Base-by-base conservation (phyloP, 2,329 filamentous ascomycete species). In the Ophiostoma sp. region DNA sequence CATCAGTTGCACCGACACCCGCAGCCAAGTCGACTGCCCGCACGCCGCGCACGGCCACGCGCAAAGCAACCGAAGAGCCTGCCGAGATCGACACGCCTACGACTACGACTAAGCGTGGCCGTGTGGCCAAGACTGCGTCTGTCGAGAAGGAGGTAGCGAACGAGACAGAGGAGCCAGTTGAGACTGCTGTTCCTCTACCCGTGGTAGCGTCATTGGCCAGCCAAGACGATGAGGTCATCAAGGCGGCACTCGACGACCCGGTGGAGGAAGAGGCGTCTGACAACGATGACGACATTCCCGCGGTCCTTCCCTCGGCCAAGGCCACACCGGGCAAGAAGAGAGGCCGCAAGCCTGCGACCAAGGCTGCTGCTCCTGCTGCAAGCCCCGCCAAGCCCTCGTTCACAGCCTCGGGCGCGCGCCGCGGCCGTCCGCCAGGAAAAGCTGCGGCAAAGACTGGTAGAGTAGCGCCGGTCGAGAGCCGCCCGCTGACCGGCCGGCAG, bases 11-110 rank as follows among this genome's bases (percentile, higher is more conserved):
- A 18, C 62, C 45, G 60, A 64, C 67, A 8, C 14, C 65, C 2
- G 14, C 40, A 5, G 40, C 45, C 16, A 66, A 65, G 58, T 18
- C 65, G 4, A 58, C 66, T 3, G 47, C 66, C 1, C 66, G 62
- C 4, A 68, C 64, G 9, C 69, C 69, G 12, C 69, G 70, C 41
- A 45, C 60, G 6, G 16, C 38, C 52, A 76, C 75, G 73, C 74
- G 74, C 69, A 75, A 74, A 71, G 72, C 73, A 36, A 67, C 71
- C 2, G 74, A 72, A 0, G 68, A 72, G 18, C 52, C 68, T 1
- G 69, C 71, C 3, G 68, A 66, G 2, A 63, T 70, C 12, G 67
- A 64, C 12, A 68, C 62, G 4, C 67, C 69, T 1, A 40, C 67
- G 2, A 27, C 27, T 5, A 3, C 44, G 2, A 72, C 49, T n/a